These are phyloP conservation scores for Fistulifera pelliculosa DNA, from an alignment of 108 stramenopile genomes.

Conservation along the genomic window DNA sequence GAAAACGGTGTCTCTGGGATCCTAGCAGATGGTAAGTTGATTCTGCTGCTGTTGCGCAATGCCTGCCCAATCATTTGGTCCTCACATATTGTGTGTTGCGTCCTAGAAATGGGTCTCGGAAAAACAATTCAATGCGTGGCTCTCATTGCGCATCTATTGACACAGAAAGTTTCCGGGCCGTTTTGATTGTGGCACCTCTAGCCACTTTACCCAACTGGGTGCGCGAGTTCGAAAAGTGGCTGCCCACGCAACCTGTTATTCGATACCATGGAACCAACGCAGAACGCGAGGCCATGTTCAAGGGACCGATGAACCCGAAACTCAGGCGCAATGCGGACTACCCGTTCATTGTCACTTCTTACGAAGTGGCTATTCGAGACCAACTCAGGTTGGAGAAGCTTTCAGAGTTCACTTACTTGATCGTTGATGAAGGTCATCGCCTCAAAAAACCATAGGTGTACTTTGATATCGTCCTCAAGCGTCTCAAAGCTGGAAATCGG, in stretches of 20 bases:
- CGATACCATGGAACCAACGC: constrained; percentile 90
- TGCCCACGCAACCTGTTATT: constrained; percentile 76
- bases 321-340: constrained; percentile 52
- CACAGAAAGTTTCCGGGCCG: constrained; percentile 81
- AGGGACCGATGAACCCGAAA: constrained; percentile 58
- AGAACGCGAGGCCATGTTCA: constrained; percentile 73
- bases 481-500: constrained; percentile 73
- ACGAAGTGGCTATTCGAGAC: constrained; percentile 90
- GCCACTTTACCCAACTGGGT: constrained; percentile 99
- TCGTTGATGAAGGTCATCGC: constrained; percentile 97
- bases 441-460: constrained; percentile 95
- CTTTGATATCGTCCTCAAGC: constrained; percentile 87
- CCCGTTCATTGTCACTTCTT: constrained; percentile 91
- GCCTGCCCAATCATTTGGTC: not conserved
- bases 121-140: constrained; percentile 95
- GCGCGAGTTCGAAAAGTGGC: constrained; percentile 94
- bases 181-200: constrained; percentile 93
- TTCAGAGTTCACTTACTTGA: constrained; percentile 77
- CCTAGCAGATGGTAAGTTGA: constrained; percentile 76
- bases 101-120: constrained; percentile 22
- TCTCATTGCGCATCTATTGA: constrained; percentile 87
- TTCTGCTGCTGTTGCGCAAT: not conserved
- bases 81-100: not conserved
- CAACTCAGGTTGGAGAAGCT: constrained; percentile 61
- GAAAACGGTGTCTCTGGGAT: constrained; percentile 98